Conservation (phyloP, 2,329 filamentous ascomycete genomes). For the Monilinia polystroma region DNA sequence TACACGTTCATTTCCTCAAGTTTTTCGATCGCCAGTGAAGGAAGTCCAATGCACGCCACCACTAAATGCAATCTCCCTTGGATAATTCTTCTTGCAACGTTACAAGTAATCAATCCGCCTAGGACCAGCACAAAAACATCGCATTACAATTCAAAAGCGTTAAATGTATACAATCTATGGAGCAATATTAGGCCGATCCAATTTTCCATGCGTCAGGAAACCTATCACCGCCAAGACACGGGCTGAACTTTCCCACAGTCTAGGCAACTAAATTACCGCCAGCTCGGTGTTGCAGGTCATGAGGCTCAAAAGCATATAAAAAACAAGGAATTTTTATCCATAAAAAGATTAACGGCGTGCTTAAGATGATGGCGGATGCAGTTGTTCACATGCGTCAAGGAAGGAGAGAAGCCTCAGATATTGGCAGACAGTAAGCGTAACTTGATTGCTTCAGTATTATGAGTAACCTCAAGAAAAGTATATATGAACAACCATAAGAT, state of each 20-base stretch:
- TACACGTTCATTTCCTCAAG: no score
- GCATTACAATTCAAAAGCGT: no score
- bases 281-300: not conserved
- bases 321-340: not conserved
- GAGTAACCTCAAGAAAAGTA: not conserved
- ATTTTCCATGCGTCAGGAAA: not conserved
- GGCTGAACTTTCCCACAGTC: not conserved
- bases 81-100: not conserved
- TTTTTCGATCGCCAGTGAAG: not conserved
- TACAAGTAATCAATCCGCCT: not conserved
- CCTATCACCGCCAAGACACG: not conserved
- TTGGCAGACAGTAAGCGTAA: not conserved
- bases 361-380: not conserved
- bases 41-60: not conserved
- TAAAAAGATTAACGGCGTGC: not conserved
- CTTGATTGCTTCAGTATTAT: not conserved
- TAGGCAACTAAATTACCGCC: not conserved
- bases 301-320: not conserved
- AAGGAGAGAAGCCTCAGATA: not conserved
- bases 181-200: not conserved
- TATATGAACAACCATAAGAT: not conserved
- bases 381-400: not conserved
- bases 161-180: not conserved
- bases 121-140: no score
- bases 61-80: not conserved